Evolutionary conservation across 75 land plant species (phyloP).

Genomic region (Picea sitchensis): DNA sequence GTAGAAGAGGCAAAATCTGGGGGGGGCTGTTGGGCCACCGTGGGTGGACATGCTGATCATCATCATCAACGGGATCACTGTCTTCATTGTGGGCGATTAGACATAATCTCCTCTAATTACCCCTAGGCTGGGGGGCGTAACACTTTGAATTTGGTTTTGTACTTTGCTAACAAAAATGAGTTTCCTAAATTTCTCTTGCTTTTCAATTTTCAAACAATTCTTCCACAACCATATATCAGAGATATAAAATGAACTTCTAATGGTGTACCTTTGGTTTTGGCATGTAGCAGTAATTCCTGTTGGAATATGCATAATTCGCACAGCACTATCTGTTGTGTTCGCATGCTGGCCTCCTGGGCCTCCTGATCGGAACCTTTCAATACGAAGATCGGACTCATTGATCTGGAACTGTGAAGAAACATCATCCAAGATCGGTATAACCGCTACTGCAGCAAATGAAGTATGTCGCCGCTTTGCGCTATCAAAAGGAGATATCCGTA

Average conservation of each 20-base stretch:
- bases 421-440: conserved; percentile 82
- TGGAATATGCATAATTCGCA: conserved; percentile 86
- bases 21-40: too few relatives aligned
- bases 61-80: too few relatives aligned
- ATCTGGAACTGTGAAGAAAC: conserved; percentile 51
- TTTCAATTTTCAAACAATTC: neutral
- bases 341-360: conserved; percentile 96
- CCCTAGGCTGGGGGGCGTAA: too few relatives aligned
- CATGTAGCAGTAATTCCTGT: conserved; percentile 87
- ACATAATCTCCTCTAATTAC: too few relatives aligned
- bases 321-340: conserved; percentile 97
- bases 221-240: neutral
- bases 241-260: neutral
- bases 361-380: conserved; percentile 87
- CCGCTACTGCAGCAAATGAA: conserved; percentile 99
- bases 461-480: conserved; percentile 91
- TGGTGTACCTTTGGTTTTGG: conserved; percentile 81
- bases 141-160: neutral
- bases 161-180: neutral
- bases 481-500: conserved; percentile 97
- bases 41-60: too few relatives aligned
- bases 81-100: too few relatives aligned
- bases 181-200: conserved; percentile 4
- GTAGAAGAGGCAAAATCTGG: too few relatives aligned
- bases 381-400: conserved; percentile 80